Conservation (phyloP, 1,284 basidiomycete genomes). For the Pterulicium gracile region DNA sequence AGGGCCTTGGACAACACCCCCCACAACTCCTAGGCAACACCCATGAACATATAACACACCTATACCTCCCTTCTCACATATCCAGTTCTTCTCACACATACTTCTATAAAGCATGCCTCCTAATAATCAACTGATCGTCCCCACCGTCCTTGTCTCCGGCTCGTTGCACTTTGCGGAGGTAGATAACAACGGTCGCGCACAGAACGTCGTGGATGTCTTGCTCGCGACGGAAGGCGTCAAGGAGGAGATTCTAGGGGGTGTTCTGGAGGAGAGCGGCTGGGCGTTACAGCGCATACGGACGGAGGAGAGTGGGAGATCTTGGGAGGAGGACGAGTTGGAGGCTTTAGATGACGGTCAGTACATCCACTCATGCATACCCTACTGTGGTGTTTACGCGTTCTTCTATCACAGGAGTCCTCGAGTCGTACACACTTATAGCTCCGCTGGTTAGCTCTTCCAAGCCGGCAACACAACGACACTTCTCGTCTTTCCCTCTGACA, state of each 20-base stretch:
- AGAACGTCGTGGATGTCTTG: slow-evolving; percentile 48
- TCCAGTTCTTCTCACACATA: neutral
- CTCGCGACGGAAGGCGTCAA: slow-evolving; percentile 35
- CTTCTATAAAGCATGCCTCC: slow-evolving; percentile 22
- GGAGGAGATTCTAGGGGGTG: slow-evolving; percentile 1
- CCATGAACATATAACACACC: neutral
- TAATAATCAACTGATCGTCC: slow-evolving; percentile 37
- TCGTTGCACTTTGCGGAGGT: slow-evolving; percentile 55
- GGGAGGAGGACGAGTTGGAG: slow-evolving; percentile 62
- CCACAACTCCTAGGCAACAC: neutral
- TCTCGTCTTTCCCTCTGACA: slow-evolving; percentile 65
- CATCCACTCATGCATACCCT: slow-evolving; percentile 3
- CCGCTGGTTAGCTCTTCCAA: slow-evolving; percentile 37
- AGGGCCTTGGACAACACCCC: neutral
- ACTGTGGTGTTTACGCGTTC: slow-evolving; percentile 2
- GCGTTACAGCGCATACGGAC: slow-evolving; percentile 51
- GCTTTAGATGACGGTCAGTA: slow-evolving; percentile 50
- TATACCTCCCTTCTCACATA: neutral
- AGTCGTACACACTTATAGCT: slow-evolving; percentile 32
- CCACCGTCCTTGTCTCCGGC: slow-evolving; percentile 46
- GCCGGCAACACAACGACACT: slow-evolving; percentile 37
- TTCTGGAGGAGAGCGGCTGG: slow-evolving; percentile 53
- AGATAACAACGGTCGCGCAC: slow-evolving; percentile 35
- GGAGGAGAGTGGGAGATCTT: slow-evolving; percentile 46
- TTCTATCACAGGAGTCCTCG: slow-evolving; percentile 36